Percentiles rank a stretch among this genome's conserved stretches.
These are phyloP conservation scores for Eimeria sp. DNA, from an alignment of 169 alveolate species.

Conservation along the genomic window DNA sequence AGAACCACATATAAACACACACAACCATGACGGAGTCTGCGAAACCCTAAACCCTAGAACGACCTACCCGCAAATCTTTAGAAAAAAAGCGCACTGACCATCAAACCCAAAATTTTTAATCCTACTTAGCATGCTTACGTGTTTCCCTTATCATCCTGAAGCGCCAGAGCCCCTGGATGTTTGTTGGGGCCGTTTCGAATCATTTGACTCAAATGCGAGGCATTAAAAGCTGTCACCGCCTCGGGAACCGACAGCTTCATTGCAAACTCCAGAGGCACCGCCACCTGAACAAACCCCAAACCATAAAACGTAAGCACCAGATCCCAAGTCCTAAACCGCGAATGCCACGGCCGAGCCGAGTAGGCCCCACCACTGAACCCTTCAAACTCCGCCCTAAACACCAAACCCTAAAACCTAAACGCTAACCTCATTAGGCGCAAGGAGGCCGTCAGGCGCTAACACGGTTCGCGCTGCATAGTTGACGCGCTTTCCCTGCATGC, in stretches of 20 bases:
- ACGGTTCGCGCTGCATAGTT: constrained; percentile 99
- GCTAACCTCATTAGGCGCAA: constrained; percentile 94
- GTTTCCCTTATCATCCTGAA: constrained; percentile 86
- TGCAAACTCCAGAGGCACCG: constrained; percentile 77
- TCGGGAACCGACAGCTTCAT: constrained; percentile 67
- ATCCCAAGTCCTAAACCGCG: background rate
- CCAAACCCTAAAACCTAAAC: background rate
- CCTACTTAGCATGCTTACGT: background rate
- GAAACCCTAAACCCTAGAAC: too few relatives aligned
- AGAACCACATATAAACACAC: too few relatives aligned
- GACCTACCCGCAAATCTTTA: too few relatives aligned
- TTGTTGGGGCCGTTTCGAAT: constrained; percentile 97
- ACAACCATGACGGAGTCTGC: too few relatives aligned
- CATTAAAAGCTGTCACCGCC: constrained; percentile 66
- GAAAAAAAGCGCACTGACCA: background rate
- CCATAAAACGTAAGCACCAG: background rate
- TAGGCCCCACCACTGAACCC: background rate
- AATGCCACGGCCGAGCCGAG: background rate
- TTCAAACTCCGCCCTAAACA: background rate
- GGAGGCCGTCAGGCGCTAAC: constrained; percentile 99
- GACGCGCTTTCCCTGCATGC: constrained; percentile 99
- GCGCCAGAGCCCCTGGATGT: constrained; percentile 98
- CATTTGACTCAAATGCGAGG: constrained; percentile 5
- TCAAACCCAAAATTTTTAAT: background rate
- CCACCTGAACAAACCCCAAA: constrained; percentile 13